Conservation (phyloP, 352 stramenopile species). For the Phytophthora niederhauseri region DNA sequence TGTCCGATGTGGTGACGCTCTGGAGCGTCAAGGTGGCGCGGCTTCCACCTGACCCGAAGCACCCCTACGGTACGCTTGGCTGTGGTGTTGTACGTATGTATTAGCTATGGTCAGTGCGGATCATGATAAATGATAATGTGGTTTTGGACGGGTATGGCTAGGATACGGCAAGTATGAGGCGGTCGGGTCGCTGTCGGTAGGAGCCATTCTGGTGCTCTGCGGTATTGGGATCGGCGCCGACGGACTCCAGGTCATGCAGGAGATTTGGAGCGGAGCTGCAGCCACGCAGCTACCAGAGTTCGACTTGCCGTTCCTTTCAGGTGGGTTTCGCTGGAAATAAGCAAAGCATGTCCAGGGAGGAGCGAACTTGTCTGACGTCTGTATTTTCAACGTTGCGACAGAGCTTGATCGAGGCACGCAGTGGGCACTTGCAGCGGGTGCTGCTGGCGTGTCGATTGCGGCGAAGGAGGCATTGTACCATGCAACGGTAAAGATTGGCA, state of each 20-base stretch:
- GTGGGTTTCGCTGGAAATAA: constrained; percentile 13
- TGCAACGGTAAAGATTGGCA: constrained; percentile 92
- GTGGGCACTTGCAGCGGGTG: constrained; percentile 78
- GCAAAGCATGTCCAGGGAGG: neutral
- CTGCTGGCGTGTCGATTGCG: constrained; percentile 90
- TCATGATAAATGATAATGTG: neutral
- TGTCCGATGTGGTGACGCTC: constrained; percentile 97
- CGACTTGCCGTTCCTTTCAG: constrained; percentile 53
- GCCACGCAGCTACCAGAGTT: constrained; percentile 40
- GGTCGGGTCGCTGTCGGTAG: constrained; percentile 86
- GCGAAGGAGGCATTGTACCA: constrained; percentile 96
- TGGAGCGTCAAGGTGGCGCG: constrained; percentile 93
- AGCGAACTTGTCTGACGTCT: neutral
- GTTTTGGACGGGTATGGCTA: constrained; percentile 7
- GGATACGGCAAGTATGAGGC: constrained; percentile 92
- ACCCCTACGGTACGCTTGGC: constrained; percentile 71
- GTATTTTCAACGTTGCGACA: constrained; percentile 9
- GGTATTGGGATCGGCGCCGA: constrained; percentile 76
- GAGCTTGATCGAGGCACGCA: constrained; percentile 61
- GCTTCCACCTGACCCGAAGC: constrained; percentile 94
- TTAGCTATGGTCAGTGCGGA: neutral
- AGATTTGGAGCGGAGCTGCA: constrained; percentile 54
- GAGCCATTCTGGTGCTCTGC: constrained; percentile 80
- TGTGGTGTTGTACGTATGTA: neutral
- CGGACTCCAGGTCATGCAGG: constrained; percentile 72